A percentile compares a stretch with the other conserved stretches of the same genome.
These are phyloP conservation scores for Filosporella fistucella DNA, from an alignment of 495 filamentous ascomycete genomes.

Conservation along the genomic window DNA sequence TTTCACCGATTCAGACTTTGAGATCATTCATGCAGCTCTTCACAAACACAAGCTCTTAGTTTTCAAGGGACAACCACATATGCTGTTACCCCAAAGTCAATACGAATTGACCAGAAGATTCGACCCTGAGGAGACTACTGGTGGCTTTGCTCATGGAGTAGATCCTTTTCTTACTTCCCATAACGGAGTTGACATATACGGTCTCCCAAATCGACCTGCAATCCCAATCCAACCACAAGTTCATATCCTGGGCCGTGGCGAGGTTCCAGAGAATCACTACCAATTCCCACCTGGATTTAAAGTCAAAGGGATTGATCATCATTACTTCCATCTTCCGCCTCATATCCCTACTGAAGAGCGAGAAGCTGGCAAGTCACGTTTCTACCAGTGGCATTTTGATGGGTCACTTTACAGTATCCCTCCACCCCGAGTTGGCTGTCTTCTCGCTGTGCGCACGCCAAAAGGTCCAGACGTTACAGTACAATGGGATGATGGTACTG, in stretches of 20 bases:
- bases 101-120: slow-evolving; percentile 26
- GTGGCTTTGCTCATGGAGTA: slow-evolving; percentile 26
- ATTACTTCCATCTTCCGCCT: slow-evolving; percentile 25
- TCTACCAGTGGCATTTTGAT: slow-evolving; percentile 32
- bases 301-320: slow-evolving; percentile 28
- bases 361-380: slow-evolving; percentile 23
- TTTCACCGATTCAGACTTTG: slow-evolving; percentile 27
- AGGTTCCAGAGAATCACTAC: slow-evolving; percentile 23
- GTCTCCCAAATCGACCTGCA: slow-evolving; percentile 23
- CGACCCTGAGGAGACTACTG: slow-evolving; percentile 23
- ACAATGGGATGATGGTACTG: slow-evolving; percentile 28
- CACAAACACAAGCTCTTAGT: slow-evolving; percentile 29
- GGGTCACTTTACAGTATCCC: slow-evolving; percentile 26
- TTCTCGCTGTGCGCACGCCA: slow-evolving; percentile 28
- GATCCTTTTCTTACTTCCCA: slow-evolving; percentile 20
- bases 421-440: slow-evolving; percentile 25
- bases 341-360: slow-evolving; percentile 25
- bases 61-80: slow-evolving; percentile 30
- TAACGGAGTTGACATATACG: slow-evolving; percentile 25
- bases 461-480: slow-evolving; percentile 29
- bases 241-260: slow-evolving; percentile 28
- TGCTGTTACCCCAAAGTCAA: slow-evolving; percentile 29
- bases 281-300: slow-evolving; percentile 28
- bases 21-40: slow-evolving; percentile 25
- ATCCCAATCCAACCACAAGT: slow-evolving; percentile 25